A percentile compares a stretch with the other conserved stretches of the same genome.
These are phyloP conservation scores for Mycena galericulata DNA, from an alignment of 768 basidiomycete genomes.

Conservation along the genomic window DNA sequence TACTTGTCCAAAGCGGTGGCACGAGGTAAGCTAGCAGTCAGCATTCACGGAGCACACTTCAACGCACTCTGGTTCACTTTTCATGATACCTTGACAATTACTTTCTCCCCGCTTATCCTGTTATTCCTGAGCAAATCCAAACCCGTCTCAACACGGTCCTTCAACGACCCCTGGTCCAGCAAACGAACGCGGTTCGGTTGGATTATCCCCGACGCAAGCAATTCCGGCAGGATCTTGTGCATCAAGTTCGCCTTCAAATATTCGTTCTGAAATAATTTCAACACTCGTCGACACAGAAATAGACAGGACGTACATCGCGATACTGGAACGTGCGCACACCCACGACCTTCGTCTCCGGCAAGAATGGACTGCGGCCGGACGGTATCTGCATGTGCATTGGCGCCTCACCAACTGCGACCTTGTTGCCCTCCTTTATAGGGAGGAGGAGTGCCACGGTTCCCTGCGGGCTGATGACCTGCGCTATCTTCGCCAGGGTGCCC, in stretches of 20 bases:
- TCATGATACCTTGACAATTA: slow-evolving; percentile 52
- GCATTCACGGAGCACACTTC: too few species aligned
- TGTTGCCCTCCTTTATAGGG: slow-evolving; percentile 42
- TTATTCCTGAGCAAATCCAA: slow-evolving; percentile 60
- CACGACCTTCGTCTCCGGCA: slow-evolving; percentile 47
- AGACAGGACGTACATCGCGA: background rate
- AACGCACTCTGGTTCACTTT: background rate
- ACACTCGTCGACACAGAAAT: too few species aligned
- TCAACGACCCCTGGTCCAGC: slow-evolving; percentile 55
- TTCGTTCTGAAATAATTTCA: slow-evolving; percentile 47
- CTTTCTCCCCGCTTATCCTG: slow-evolving; percentile 63
- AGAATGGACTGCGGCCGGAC: slow-evolving; percentile 8
- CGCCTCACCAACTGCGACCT: slow-evolving; percentile 19
- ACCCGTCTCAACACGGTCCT: slow-evolving; percentile 55
- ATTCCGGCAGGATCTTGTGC: slow-evolving; percentile 56
- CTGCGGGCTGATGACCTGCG: slow-evolving; percentile 36
- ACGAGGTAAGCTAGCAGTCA: too few species aligned
- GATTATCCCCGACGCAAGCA: slow-evolving; percentile 53
- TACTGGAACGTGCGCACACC: slow-evolving; percentile 45
- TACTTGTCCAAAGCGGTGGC: too few species aligned
- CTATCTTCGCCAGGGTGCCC: slow-evolving; percentile 41
- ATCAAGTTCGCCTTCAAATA: slow-evolving; percentile 56
- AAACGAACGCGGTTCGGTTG: slow-evolving; percentile 55
- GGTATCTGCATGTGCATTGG: slow-evolving; percentile 8
- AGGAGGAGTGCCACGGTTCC: slow-evolving; percentile 46